Evolutionary conservation across 768 basidiomycete species (phyloP).

Genomic region (Xerocomellus dryophilus): DNA sequence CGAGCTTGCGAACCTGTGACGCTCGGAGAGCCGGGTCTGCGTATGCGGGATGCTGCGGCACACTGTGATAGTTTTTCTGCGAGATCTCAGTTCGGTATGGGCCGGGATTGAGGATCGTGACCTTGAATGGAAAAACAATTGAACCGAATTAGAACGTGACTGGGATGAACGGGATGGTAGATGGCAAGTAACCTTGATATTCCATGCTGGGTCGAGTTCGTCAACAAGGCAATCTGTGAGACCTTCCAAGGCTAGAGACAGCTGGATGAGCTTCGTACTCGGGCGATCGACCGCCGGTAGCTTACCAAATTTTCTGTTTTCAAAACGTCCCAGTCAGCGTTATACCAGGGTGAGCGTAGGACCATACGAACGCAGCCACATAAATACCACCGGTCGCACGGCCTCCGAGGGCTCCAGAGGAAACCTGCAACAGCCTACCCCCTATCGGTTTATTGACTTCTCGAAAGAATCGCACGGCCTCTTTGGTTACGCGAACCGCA

Average conservation of each 20-base stretch:
- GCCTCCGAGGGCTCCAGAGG: slow-evolving; percentile 30
- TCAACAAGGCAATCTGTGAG: slow-evolving; percentile 8
- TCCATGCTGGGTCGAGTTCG: slow-evolving; percentile 17
- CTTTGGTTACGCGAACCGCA: slow-evolving; percentile 26
- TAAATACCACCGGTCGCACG: slow-evolving; percentile 18
- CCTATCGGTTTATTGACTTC: slow-evolving; percentile 38
- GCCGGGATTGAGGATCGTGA: slow-evolving; percentile 18
- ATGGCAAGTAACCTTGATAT: slow-evolving; percentile 14
- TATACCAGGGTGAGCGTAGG: too few species aligned
- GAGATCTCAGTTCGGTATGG: slow-evolving; percentile 15
- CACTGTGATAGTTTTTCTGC: neutral
- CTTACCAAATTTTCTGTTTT: slow-evolving; percentile 19
- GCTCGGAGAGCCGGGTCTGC: neutral
- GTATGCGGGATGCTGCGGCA: slow-evolving; percentile 22
- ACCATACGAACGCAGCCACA: slow-evolving; percentile 23
- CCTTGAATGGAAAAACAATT: neutral
- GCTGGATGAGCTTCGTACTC: neutral
- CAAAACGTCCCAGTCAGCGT: neutral
- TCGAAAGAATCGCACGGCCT: slow-evolving; percentile 36
- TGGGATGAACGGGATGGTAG: neutral
- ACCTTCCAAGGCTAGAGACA: slow-evolving; percentile 14
- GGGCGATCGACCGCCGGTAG: too few species aligned
- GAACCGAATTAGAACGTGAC: neutral
- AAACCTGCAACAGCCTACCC: slow-evolving; percentile 39
- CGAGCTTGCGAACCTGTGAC: slow-evolving; percentile 2